These are phyloP conservation scores for Fusarium sp. DNA, from an alignment of 2,329 filamentous ascomycete species.

Conservation along the genomic window DNA sequence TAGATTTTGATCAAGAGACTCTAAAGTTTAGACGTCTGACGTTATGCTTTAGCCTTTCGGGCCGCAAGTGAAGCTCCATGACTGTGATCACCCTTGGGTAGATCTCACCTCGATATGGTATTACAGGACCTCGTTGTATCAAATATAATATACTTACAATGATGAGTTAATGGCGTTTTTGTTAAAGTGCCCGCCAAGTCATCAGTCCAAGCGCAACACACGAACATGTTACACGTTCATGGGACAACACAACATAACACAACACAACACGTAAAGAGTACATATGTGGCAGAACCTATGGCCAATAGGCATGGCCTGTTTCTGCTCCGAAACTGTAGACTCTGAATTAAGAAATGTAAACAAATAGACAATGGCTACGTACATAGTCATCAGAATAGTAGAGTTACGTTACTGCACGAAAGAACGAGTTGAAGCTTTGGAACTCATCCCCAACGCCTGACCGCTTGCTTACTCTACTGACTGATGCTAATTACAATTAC, in stretches of 20 bases:
- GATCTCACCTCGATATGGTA: not conserved
- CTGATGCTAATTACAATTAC: not conserved
- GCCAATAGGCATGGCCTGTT: not conserved
- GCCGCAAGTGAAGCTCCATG: not conserved
- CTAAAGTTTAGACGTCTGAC: not conserved
- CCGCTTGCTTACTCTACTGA: slow-evolving; percentile 2
- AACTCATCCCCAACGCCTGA: slow-evolving; percentile 5
- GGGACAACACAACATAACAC: slow-evolving; percentile 19
- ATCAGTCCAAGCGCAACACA: slow-evolving; percentile 17
- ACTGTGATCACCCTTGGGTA: not conserved
- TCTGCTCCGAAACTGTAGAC: not conserved
- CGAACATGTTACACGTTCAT: slow-evolving; percentile 24
- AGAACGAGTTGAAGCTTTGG: not conserved
- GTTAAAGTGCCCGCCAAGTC: slow-evolving; percentile 1
- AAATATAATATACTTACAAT: not conserved
- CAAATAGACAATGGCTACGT: not conserved
- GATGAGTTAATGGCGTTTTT: not conserved
- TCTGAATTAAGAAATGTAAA: not conserved
- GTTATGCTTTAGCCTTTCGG: not conserved
- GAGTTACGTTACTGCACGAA: too few relatives aligned
- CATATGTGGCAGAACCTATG: not conserved
- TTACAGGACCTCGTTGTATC: not conserved
- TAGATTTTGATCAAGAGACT: too few relatives aligned
- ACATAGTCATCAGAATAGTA: not conserved
- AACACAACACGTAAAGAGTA: slow-evolving; percentile 14